phyloP scores from a whole-genome alignment of 2,329 filamentous ascomycete genomes.

The Claviceps humidiphila region DNA sequence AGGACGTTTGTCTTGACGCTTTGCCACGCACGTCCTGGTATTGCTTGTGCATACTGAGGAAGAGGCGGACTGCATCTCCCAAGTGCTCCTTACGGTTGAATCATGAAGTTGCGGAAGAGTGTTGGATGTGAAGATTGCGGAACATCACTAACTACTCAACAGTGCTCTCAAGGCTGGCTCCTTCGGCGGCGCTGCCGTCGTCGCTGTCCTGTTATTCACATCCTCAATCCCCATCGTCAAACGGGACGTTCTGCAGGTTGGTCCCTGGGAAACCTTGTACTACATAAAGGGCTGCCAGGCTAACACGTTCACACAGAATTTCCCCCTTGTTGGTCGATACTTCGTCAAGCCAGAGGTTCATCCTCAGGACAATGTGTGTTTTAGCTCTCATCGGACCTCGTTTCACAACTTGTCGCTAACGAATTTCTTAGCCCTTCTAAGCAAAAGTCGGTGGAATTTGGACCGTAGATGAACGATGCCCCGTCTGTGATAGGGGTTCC shows the following conservation, averaged over 20 bases:
- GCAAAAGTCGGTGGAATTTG: conserved; percentile 12
- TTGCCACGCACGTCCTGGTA: neutral
- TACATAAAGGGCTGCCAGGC: neutral
- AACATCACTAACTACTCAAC: neutral
- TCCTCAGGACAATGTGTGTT: conserved; percentile 49
- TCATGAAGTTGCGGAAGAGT: neutral
- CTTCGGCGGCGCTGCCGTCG: conserved; percentile 44
- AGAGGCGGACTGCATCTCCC: neutral
- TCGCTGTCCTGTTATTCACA: conserved; percentile 45
- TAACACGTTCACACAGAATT: conserved; percentile 26
- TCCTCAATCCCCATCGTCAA: conserved; percentile 50
- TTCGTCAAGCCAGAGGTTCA: conserved; percentile 42
- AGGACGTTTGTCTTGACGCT: neutral
- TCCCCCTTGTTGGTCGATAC: conserved; percentile 38
- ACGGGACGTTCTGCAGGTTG: conserved; percentile 44
- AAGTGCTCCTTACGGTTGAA: neutral
- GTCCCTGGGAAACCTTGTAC: conserved; percentile 6
- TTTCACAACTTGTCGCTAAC: conserved; percentile 11
- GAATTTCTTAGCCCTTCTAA: conserved; percentile 26
- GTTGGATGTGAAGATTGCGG: neutral
- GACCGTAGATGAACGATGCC: conserved; percentile 17
- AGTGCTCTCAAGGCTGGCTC: conserved; percentile 23
- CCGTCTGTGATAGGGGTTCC: conserved; percentile 13
- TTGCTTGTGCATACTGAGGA: neutral
- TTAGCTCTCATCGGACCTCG: neutral